Percentiles rank a stretch among this genome's conserved stretches.
Evolutionary conservation across 495 filamentous ascomycete genomes (phyloP).

Genomic region (Amorphotheca resinae): DNA sequence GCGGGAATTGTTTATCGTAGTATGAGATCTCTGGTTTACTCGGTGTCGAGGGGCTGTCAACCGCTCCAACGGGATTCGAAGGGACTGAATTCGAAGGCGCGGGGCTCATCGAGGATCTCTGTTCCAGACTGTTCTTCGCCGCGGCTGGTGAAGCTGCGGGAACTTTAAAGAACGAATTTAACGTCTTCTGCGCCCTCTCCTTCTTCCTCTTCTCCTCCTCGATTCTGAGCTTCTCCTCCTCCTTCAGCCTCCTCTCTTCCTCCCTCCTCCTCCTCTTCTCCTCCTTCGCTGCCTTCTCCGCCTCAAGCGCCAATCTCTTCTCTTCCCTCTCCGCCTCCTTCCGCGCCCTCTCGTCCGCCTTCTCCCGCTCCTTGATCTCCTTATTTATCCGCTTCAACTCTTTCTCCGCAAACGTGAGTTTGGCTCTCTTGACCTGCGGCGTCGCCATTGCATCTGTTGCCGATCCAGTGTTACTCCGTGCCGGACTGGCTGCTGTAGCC

Average conservation of each 20-base stretch:
- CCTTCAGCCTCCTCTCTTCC: constrained; percentile 25
- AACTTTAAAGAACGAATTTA: constrained; percentile 38
- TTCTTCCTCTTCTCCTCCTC: constrained; percentile 63
- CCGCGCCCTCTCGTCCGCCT: constrained; percentile 37
- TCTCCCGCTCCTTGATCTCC: constrained; percentile 26
- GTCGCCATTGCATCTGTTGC: too few relatives aligned
- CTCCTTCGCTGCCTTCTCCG: constrained; percentile 34
- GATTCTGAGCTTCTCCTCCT: constrained; percentile 29
- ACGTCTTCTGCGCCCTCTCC: constrained; percentile 35
- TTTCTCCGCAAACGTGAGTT: constrained; percentile 37
- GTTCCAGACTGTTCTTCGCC: constrained; percentile 23
- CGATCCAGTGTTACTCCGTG: too few relatives aligned
- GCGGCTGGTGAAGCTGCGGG: constrained; percentile 36
- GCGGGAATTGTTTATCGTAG: constrained; percentile 62
- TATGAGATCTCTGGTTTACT: constrained; percentile 33
- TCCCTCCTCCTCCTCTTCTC: constrained; percentile 31
- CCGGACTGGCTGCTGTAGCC: not conserved
- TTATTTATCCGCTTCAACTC: constrained; percentile 19
- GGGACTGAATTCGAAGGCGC: constrained; percentile 12
- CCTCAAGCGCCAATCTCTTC: constrained; percentile 35
- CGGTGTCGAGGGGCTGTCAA: constrained; percentile 2
- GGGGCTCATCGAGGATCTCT: constrained; percentile 15
- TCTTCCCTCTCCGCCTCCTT: constrained; percentile 34
- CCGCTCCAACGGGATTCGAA: constrained; percentile 16
- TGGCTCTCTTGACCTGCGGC: constrained; percentile 43